Evolutionary conservation across 1,284 basidiomycete species (phyloP).

Genomic region (Leccinum griseonigrum): DNA sequence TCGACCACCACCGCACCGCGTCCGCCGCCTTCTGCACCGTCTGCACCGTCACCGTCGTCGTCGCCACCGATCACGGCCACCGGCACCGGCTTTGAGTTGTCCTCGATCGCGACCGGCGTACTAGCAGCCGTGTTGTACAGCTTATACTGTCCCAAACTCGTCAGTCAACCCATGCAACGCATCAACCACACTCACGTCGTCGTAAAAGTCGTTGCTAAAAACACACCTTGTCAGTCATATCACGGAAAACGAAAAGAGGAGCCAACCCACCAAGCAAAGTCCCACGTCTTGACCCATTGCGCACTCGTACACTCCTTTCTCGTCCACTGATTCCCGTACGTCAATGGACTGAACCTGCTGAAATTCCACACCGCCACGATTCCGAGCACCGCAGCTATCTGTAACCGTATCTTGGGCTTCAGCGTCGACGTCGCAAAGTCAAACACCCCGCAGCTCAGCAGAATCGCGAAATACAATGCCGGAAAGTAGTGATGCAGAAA

Average conservation of each 20-base stretch:
- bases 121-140: background rate
- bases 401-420: slow-evolving; percentile 73
- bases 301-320: slow-evolving; percentile 72
- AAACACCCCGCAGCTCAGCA: slow-evolving; percentile 78
- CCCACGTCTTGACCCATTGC: slow-evolving; percentile 91
- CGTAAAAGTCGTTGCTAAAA: slow-evolving; percentile 58
- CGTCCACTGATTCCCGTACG: slow-evolving; percentile 90
- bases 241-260: background rate
- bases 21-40: background rate
- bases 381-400: slow-evolving; percentile 74
- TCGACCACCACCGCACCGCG: background rate
- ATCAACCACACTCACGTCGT: slow-evolving; percentile 47
- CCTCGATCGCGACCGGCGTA: background rate
- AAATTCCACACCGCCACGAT: slow-evolving; percentile 79
- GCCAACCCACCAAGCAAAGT: slow-evolving; percentile 81
- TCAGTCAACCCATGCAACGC: background rate
- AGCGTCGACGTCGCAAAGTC: slow-evolving; percentile 83
- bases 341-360: slow-evolving; percentile 77
- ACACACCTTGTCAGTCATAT: background rate
- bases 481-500: slow-evolving; percentile 98
- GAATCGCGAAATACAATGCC: slow-evolving; percentile 90
- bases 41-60: background rate
- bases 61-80: background rate
- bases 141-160: slow-evolving; percentile 40
- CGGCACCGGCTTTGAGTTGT: background rate